phyloP scores from a whole-genome alignment of 768 basidiomycete species.

The Boletus sensibilis region DNA sequence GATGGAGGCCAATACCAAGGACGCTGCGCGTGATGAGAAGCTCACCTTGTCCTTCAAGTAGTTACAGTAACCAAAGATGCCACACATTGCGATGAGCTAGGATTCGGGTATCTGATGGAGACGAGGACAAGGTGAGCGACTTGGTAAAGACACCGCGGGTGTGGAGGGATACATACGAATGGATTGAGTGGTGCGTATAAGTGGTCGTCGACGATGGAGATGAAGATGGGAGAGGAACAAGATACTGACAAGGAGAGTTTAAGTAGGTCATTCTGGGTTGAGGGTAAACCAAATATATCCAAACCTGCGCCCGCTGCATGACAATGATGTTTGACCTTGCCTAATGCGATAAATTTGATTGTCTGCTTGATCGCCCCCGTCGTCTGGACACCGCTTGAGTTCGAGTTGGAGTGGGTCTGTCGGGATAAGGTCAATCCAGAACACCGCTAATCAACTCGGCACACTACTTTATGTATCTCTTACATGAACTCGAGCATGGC shows the following conservation, averaged over 20 bases:
- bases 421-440: background rate
- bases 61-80: constrained; percentile 96
- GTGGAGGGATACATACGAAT: constrained; percentile 9
- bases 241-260: constrained; percentile 15
- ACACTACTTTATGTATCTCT: constrained; percentile 8
- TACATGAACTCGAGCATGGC: constrained; percentile 1
- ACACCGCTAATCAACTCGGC: too few species aligned
- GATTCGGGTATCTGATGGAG: constrained; percentile 1
- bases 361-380: constrained; percentile 10
- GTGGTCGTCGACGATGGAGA: constrained; percentile 13
- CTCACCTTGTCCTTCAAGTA: constrained; percentile 92
- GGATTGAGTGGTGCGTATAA: background rate
- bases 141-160: background rate
- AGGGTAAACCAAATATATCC: constrained; percentile 34
- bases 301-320: constrained; percentile 18
- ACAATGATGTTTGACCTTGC: background rate
- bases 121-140: background rate
- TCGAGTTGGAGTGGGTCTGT: constrained; percentile 10
- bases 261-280: constrained; percentile 33
- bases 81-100: constrained; percentile 62
- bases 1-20: background rate
- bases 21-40: background rate
- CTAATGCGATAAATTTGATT: constrained; percentile 9
- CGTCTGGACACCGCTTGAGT: constrained; percentile 15
- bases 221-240: constrained; percentile 25